Evolutionary conservation across 441 rosid species (phyloP).

Genomic region (Geranium incanum): DNA sequence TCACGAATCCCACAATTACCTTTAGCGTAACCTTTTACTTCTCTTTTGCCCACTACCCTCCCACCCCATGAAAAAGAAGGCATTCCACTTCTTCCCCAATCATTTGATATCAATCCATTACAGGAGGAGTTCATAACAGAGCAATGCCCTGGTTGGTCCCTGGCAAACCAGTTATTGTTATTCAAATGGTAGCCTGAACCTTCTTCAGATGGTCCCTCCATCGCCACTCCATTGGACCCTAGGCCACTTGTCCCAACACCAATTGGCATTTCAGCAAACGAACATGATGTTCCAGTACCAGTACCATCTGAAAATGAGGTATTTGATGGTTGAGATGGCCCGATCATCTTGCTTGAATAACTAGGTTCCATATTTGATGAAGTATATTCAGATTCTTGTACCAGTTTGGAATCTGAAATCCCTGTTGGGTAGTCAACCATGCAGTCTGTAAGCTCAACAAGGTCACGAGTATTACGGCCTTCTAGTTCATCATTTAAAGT

Average conservation of each 20-base stretch:
- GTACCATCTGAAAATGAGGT: conserved; percentile 38
- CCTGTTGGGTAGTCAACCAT: conserved; percentile 43
- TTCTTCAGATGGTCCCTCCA: conserved; percentile 87
- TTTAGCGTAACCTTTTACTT: conserved; percentile 43
- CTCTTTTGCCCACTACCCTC: conserved; percentile 76
- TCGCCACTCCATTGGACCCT: conserved; percentile 42
- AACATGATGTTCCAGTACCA: conserved; percentile 39
- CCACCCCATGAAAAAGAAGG: conserved; percentile 93
- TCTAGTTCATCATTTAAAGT: conserved; percentile 42
- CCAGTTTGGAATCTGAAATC: conserved; percentile 39
- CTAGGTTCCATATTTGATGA: conserved; percentile 34
- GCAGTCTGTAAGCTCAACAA: conserved; percentile 48
- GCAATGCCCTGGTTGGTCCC: conserved; percentile 56
- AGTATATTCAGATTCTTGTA: conserved; percentile 35
- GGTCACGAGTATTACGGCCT: conserved; percentile 32
- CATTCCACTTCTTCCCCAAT: conserved; percentile 73
- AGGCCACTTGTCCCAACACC: conserved; percentile 36
- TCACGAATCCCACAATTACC: conserved; percentile 56
- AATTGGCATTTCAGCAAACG: conserved; percentile 39
- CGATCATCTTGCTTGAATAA: conserved; percentile 31
- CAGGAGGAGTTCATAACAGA: conserved; percentile 50
- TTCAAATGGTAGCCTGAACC: conserved; percentile 47
- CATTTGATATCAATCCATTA: conserved; percentile 49
- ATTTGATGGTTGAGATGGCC: conserved; percentile 25
- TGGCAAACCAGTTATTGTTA: conserved; percentile 54